Conservation (phyloP, 2,329 filamentous ascomycete species). For the Eutypa lata region DNA sequence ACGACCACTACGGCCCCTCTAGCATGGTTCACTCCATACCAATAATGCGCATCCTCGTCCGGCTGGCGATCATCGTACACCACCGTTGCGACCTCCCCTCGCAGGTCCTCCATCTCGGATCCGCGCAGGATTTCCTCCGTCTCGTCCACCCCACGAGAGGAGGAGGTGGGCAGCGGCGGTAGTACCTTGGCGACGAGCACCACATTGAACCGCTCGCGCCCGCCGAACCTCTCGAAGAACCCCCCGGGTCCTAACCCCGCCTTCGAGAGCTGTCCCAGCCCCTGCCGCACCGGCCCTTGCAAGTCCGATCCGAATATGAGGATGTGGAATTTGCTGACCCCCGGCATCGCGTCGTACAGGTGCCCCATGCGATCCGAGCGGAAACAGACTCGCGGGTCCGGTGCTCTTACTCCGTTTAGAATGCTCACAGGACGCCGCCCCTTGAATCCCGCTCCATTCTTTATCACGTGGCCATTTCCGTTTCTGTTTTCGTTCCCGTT, state of each 20-base stretch:
- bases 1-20: slow-evolving; percentile 11
- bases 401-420: slow-evolving; percentile 27
- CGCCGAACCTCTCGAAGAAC: slow-evolving; percentile 26
- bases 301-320: slow-evolving; percentile 26
- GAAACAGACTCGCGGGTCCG: slow-evolving; percentile 28
- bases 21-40: slow-evolving; percentile 10
- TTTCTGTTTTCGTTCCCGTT: no score
- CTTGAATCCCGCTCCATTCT: no score
- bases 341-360: slow-evolving; percentile 28
- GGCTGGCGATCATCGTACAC: slow-evolving; percentile 13
- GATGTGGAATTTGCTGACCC: slow-evolving; percentile 24
- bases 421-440: slow-evolving; percentile 11
- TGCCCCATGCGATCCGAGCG: slow-evolving; percentile 20
- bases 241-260: slow-evolving; percentile 12
- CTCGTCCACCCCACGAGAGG: slow-evolving; percentile 14
- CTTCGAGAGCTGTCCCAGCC: slow-evolving; percentile 11
- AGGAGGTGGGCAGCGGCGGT: slow-evolving; percentile 23
- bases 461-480: no score
- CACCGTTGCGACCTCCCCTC: slow-evolving; percentile 4
- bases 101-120: no score
- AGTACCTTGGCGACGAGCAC: slow-evolving; percentile 25
- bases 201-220: slow-evolving; percentile 23
- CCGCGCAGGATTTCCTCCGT: slow-evolving; percentile 1
- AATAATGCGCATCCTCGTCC: slow-evolving; percentile 14
- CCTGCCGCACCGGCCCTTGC: slow-evolving; percentile 9